Conservation (phyloP, 2,329 filamentous ascomycete genomes). For the Immersiporthe knoxdaviesiana region DNA sequence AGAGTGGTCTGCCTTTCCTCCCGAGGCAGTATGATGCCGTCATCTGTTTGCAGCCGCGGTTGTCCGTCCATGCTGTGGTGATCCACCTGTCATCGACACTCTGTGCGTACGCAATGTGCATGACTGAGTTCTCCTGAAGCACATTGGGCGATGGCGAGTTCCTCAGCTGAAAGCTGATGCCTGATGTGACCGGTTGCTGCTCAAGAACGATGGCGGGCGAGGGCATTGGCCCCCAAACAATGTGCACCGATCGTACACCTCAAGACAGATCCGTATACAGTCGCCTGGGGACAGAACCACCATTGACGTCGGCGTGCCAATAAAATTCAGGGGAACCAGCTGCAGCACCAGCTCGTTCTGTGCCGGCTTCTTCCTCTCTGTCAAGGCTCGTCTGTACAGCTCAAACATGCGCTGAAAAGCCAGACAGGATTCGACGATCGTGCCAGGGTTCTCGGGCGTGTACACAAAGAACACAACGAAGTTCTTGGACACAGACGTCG, state of each 20-base stretch:
- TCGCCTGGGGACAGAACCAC: slow-evolving; percentile 64
- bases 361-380: slow-evolving; percentile 51
- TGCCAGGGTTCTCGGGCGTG: slow-evolving; percentile 62
- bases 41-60: slow-evolving; percentile 72
- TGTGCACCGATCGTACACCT: slow-evolving; percentile 77
- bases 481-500: slow-evolving; percentile 55
- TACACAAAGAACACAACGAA: slow-evolving; percentile 80
- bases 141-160: slow-evolving; percentile 71
- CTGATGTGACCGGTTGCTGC: slow-evolving; percentile 67
- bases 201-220: slow-evolving; percentile 76
- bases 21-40: slow-evolving; percentile 74
- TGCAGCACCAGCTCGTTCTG: slow-evolving; percentile 75
- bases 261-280: slow-evolving; percentile 67
- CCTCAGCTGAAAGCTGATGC: slow-evolving; percentile 75
- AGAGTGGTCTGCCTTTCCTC: slow-evolving; percentile 56
- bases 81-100: slow-evolving; percentile 80
- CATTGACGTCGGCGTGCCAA: slow-evolving; percentile 66
- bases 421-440: slow-evolving; percentile 71
- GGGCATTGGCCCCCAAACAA: slow-evolving; percentile 58
- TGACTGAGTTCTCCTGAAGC: slow-evolving; percentile 76
- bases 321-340: slow-evolving; percentile 69
- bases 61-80: slow-evolving; percentile 80
- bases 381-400: slow-evolving; percentile 56
- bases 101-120: slow-evolving; percentile 79
- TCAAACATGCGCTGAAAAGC: slow-evolving; percentile 76